phyloP scores from a whole-genome alignment of 768 basidiomycete genomes.

The Mrakia frigida region DNA sequence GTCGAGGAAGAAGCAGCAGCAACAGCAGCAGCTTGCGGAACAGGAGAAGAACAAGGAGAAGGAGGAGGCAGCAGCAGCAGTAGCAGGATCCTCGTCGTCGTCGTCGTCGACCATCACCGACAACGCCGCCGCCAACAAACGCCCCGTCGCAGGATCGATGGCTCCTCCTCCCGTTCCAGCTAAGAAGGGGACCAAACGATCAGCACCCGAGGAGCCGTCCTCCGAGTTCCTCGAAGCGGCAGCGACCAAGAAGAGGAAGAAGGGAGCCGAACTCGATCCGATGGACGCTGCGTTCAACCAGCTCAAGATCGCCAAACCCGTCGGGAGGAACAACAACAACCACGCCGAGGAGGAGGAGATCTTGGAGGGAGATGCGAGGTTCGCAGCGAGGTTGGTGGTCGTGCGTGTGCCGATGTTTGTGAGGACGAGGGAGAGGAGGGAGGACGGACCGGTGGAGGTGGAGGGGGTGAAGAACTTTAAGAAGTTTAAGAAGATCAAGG shows the following conservation, averaged over 20 bases:
- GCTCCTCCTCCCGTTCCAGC: slow-evolving; percentile 2
- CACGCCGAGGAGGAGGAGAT: not conserved
- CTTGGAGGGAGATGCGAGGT: too few species aligned
- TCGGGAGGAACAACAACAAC: not conserved
- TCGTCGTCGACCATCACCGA: too few species aligned
- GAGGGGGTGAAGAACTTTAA: slow-evolving; percentile 7
- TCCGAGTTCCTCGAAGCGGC: slow-evolving; percentile 22
- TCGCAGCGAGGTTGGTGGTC: not conserved
- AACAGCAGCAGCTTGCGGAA: not conserved
- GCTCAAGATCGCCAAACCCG: slow-evolving; percentile 23
- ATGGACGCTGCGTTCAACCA: slow-evolving; percentile 29
- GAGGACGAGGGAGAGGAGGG: not conserved
- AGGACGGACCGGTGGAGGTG: not conserved
- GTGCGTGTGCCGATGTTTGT: slow-evolving; percentile 1
- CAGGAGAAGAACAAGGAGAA: not conserved
- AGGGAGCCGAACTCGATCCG: slow-evolving; percentile 16
- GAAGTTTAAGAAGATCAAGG: slow-evolving; percentile 31
- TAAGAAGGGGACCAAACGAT: not conserved
- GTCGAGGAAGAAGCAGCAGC: slow-evolving; percentile 9
- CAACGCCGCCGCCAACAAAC: not conserved
- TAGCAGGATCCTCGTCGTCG: not conserved
- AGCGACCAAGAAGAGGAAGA: slow-evolving; percentile 25
- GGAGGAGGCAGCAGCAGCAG: not conserved
- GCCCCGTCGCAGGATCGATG: slow-evolving; percentile 4
- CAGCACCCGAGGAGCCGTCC: not conserved